Percentiles rank a stretch among this genome's conserved stretches.
Conservation (phyloP, 176 grass and related monocot species). For the Calamus simplicifolius region DNA sequence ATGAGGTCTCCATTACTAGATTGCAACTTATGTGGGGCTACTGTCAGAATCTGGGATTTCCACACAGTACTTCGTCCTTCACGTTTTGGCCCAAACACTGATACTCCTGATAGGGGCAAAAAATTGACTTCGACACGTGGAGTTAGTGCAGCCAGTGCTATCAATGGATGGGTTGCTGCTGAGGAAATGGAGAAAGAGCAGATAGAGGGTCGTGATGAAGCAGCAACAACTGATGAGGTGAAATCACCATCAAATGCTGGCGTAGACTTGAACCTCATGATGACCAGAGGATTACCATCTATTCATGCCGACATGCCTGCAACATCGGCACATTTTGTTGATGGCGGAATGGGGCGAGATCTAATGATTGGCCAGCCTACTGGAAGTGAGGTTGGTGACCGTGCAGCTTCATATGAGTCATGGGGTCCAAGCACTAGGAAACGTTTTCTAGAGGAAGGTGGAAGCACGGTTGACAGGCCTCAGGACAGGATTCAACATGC, state of each 20-base stretch:
- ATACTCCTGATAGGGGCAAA: constrained; percentile 54
- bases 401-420: constrained; percentile 82
- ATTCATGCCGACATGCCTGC: constrained; percentile 37
- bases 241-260: constrained; percentile 70
- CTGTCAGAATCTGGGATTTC: constrained; percentile 74
- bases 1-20: constrained; percentile 87
- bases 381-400: constrained; percentile 95
- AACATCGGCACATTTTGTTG: constrained; percentile 31
- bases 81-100: constrained; percentile 45
- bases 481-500: constrained; percentile 51
- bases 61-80: constrained; percentile 45
- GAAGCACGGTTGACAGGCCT: constrained; percentile 93
- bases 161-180: constrained; percentile 71
- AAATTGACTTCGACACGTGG: constrained; percentile 49
- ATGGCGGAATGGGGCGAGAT: constrained; percentile 83
- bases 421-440: constrained; percentile 85
- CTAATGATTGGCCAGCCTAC: constrained; percentile 91
- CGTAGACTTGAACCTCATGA: constrained; percentile 82
- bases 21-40: constrained; percentile 86
- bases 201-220: constrained; percentile 64
- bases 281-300: constrained; percentile 72
- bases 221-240: constrained; percentile 43
- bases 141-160: constrained; percentile 78
- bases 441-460: constrained; percentile 87
- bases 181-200: constrained; percentile 49